phyloP scores from a whole-genome alignment of 1,284 basidiomycete genomes.

The Volvariella surrecta region DNA sequence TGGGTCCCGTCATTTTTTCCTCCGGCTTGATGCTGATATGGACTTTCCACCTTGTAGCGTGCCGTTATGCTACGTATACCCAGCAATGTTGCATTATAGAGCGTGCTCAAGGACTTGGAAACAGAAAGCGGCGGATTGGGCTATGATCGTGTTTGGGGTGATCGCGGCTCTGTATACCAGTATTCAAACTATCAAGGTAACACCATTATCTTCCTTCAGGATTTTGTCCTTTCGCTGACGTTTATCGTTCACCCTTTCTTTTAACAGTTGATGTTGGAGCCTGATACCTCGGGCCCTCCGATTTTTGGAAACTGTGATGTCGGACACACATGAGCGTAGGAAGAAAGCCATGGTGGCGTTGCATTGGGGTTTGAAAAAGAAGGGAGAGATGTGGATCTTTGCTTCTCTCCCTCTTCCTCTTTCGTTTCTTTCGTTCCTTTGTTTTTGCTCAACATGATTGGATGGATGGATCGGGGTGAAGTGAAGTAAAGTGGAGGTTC shows the following conservation, averaged over 20 bases:
- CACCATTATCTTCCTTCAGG: too few species aligned
- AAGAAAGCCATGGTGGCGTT: too few species aligned
- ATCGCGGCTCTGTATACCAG: conserved; percentile 84
- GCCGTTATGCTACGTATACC: conserved; percentile 91
- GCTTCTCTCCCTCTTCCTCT: too few species aligned
- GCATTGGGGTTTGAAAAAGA: too few species aligned
- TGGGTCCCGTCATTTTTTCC: conserved; percentile 29
- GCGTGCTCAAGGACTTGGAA: conserved; percentile 72
- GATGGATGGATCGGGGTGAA: too few species aligned
- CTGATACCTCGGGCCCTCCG: conserved; percentile 23
- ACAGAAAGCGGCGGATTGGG: conserved; percentile 69
- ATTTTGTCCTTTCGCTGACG: conserved; percentile 2
- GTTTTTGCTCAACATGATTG: too few species aligned
- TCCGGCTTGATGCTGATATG: conserved; percentile 2
- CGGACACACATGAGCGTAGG: background rate
- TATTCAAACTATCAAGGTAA: conserved; percentile 67
- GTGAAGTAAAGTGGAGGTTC: too few species aligned
- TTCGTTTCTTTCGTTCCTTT: too few species aligned
- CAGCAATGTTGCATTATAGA: conserved; percentile 89
- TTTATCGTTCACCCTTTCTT: background rate
- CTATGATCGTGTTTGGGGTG: conserved; percentile 77
- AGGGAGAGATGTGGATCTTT: too few species aligned
- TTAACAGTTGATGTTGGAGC: conserved; percentile 32
- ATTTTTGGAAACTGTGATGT: conserved; percentile 26
- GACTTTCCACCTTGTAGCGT: conserved; percentile 42